Evolutionary conservation across 805 yeast species (phyloP).

Genomic region (Kodamaea kaohsiungensis): DNA sequence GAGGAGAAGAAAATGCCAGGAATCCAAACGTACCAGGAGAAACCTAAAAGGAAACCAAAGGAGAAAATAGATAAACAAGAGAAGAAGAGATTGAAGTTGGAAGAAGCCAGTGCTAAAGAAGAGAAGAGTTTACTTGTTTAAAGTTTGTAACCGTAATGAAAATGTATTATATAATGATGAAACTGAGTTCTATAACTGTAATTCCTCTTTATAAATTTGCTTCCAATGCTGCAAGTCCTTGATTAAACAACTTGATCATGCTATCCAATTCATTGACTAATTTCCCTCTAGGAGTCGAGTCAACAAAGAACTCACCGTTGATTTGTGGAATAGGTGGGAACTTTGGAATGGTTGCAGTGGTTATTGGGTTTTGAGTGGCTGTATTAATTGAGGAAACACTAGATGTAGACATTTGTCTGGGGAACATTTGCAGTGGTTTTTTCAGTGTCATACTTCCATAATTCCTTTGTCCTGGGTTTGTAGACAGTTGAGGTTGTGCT

Average conservation of each 20-base stretch:
- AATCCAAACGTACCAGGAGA: constrained; percentile 19
- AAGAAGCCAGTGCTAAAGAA: not conserved
- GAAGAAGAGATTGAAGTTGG: constrained; percentile 10
- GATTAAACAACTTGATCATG: constrained; percentile 38
- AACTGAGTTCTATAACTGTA: not conserved
- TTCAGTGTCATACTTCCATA: not conserved
- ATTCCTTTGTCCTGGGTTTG: not conserved
- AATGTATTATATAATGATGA: not conserved
- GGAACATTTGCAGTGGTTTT: not conserved
- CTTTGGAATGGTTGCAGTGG: constrained; percentile 9
- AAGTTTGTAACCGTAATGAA: not conserved
- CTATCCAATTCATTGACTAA: constrained; percentile 37
- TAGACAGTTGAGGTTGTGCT: not conserved
- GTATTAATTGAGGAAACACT: not conserved
- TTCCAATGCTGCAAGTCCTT: constrained; percentile 44
- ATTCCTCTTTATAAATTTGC: constrained; percentile 13
- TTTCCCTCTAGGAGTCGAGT: constrained; percentile 36
- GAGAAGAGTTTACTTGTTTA: not conserved
- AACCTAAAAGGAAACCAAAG: constrained; percentile 33
- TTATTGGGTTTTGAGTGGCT: not conserved
- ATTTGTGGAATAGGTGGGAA: constrained; percentile 41
- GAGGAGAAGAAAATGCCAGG: constrained; percentile 53
- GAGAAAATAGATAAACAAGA: constrained; percentile 24
- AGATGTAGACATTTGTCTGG: not conserved
- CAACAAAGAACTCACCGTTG: constrained; percentile 39